phyloP scores from a whole-genome alignment of 1,284 basidiomycete genomes.

The Moniliophthora roreri region DNA sequence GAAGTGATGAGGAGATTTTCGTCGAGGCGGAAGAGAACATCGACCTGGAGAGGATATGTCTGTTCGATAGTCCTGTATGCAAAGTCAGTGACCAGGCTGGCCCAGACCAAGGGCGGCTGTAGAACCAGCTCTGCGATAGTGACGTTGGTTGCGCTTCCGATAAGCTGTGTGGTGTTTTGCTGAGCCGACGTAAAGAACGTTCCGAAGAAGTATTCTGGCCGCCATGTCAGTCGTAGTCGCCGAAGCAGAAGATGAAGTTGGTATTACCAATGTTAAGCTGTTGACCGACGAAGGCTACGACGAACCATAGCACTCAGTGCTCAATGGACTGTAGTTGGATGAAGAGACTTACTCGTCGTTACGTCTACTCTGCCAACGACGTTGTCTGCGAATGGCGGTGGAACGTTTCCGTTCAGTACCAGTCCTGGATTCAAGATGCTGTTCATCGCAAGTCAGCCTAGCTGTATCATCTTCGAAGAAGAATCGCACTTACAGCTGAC shows the following conservation, averaged over 20 bases:
- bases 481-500: too few relatives aligned
- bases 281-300: background rate
- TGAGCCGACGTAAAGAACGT: background rate
- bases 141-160: background rate
- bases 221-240: background rate
- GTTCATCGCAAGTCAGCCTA: background rate
- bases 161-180: background rate
- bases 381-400: background rate
- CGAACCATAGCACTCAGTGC: background rate
- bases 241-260: background rate
- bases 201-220: background rate
- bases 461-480: too few relatives aligned
- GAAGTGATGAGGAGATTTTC: background rate
- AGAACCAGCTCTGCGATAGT: background rate
- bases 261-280: background rate
- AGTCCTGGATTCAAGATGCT: background rate
- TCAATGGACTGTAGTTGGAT: background rate
- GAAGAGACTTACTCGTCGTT: background rate
- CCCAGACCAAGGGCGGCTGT: background rate
- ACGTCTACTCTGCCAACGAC: background rate
- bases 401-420: background rate
- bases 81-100: background rate
- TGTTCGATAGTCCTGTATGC: background rate
- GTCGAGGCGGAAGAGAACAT: background rate
- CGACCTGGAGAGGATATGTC: background rate